Evolutionary conservation across 352 stramenopile genomes (phyloP).

Genomic region (Phytophthora macrochlamydospora): DNA sequence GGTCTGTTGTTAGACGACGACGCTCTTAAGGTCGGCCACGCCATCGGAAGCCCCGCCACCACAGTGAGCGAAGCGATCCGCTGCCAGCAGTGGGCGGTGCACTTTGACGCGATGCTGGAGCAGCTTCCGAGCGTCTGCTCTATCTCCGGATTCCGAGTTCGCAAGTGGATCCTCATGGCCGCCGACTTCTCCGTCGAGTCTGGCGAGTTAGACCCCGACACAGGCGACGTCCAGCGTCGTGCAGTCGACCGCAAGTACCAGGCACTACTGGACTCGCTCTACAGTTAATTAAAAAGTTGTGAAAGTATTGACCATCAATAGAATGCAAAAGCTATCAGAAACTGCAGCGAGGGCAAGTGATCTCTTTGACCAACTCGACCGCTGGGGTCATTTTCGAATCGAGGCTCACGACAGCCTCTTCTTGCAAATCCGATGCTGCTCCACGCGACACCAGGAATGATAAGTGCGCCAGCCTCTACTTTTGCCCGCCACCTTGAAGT

Average conservation of each 20-base stretch:
- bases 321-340: background rate
- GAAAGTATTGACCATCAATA: constrained; percentile 25
- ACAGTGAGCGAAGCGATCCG: constrained; percentile 69
- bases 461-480: background rate
- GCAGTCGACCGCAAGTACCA: constrained; percentile 77
- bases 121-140: constrained; percentile 45
- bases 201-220: constrained; percentile 73
- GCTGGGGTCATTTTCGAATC: background rate
- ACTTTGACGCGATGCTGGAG: constrained; percentile 74
- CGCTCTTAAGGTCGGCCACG: constrained; percentile 42
- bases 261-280: constrained; percentile 74
- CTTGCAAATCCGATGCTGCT: background rate
- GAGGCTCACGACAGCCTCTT: background rate
- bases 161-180: constrained; percentile 86
- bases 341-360: too few relatives aligned
- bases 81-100: constrained; percentile 75
- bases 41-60: constrained; percentile 42
- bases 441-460: constrained; percentile 6
- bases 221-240: constrained; percentile 60
- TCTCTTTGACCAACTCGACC: too few relatives aligned
- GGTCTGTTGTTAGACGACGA: constrained; percentile 49
- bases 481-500: background rate
- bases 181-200: constrained; percentile 69
- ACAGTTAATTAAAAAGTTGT: constrained; percentile 51
- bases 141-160: constrained; percentile 66